Evolutionary conservation across 495 filamentous ascomycete genomes (phyloP).

Genomic region (Lasiosphaeria hispida): DNA sequence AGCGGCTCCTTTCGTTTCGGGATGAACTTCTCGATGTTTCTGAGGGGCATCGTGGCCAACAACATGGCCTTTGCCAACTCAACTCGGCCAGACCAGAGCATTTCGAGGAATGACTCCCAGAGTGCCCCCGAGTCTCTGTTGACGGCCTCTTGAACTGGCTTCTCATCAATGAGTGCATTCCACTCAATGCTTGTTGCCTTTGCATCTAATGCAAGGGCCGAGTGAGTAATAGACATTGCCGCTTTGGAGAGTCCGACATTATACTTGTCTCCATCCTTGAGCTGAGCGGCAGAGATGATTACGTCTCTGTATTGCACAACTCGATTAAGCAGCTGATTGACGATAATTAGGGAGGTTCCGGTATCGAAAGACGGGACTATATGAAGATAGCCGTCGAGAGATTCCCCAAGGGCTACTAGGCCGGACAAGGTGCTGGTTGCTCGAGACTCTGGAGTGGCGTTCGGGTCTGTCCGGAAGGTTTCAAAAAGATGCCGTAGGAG

Average conservation of each 20-base stretch:
- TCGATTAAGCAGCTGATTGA: slow-evolving; percentile 49
- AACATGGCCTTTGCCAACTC: slow-evolving; percentile 68
- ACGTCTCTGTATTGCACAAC: slow-evolving; percentile 47
- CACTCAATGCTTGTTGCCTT: slow-evolving; percentile 70
- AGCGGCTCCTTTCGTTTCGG: slow-evolving; percentile 46
- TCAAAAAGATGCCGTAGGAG: slow-evolving; percentile 68
- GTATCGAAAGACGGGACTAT: slow-evolving; percentile 40
- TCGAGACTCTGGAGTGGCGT: slow-evolving; percentile 35
- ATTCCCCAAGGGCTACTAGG: slow-evolving; percentile 43
- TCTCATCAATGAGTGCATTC: slow-evolving; percentile 57
- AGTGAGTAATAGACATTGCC: slow-evolving; percentile 63
- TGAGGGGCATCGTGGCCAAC: slow-evolving; percentile 64
- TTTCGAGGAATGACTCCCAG: slow-evolving; percentile 72
- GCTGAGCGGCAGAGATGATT: slow-evolving; percentile 42
- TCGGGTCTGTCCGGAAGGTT: slow-evolving; percentile 53
- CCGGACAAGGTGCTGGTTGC: slow-evolving; percentile 47
- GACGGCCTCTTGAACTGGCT: slow-evolving; percentile 63
- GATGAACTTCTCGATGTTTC: slow-evolving; percentile 70
- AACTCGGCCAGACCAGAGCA: slow-evolving; percentile 61
- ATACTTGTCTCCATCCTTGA: slow-evolving; percentile 33
- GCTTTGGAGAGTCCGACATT: slow-evolving; percentile 41
- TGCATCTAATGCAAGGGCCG: slow-evolving; percentile 72
- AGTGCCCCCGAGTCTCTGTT: slow-evolving; percentile 63
- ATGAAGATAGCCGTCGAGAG: slow-evolving; percentile 44
- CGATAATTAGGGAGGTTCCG: slow-evolving; percentile 48